These are phyloP conservation scores for Thermochaetoides thermophila DNA, from an alignment of 495 filamentous ascomycete species.

Conservation along the genomic window DNA sequence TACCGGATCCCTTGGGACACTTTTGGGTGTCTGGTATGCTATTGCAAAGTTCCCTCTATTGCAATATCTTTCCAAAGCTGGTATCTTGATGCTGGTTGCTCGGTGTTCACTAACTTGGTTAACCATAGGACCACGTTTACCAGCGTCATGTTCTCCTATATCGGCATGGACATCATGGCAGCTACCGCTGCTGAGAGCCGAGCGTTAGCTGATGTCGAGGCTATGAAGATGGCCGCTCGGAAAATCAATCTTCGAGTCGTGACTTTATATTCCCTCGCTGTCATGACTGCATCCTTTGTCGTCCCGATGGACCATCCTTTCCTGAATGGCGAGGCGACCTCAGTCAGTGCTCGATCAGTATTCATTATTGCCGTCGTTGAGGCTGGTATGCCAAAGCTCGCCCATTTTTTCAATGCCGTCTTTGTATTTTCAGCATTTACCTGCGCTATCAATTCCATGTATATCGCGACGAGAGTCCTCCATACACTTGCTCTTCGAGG, in stretches of 20 bases:
- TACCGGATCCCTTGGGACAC: slow-evolving; percentile 13
- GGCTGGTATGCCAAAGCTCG: slow-evolving; percentile 24
- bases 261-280: slow-evolving; percentile 27
- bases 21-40: slow-evolving; percentile 21
- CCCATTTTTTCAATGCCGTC: slow-evolving; percentile 34
- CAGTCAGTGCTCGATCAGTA: slow-evolving; percentile 24
- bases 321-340: slow-evolving; percentile 27
- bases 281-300: slow-evolving; percentile 28
- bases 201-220: slow-evolving; percentile 29
- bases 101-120: too few relatives aligned
- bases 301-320: slow-evolving; percentile 32
- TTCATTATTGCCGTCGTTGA: slow-evolving; percentile 34
- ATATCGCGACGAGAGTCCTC: slow-evolving; percentile 30
- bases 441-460: slow-evolving; percentile 31
- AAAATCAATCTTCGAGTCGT: slow-evolving; percentile 34
- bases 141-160: slow-evolving; percentile 30
- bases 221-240: slow-evolving; percentile 35
- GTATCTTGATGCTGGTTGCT: too few relatives aligned
- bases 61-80: too few relatives aligned
- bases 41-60: too few relatives aligned
- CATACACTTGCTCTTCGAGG: slow-evolving; percentile 31
- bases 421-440: slow-evolving; percentile 35
- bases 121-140: slow-evolving; percentile 33
- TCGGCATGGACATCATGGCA: slow-evolving; percentile 36
- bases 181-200: slow-evolving; percentile 34